Evolutionary conservation across 345 rosid genomes (phyloP).

Genomic region (Syzygium aqueum): DNA sequence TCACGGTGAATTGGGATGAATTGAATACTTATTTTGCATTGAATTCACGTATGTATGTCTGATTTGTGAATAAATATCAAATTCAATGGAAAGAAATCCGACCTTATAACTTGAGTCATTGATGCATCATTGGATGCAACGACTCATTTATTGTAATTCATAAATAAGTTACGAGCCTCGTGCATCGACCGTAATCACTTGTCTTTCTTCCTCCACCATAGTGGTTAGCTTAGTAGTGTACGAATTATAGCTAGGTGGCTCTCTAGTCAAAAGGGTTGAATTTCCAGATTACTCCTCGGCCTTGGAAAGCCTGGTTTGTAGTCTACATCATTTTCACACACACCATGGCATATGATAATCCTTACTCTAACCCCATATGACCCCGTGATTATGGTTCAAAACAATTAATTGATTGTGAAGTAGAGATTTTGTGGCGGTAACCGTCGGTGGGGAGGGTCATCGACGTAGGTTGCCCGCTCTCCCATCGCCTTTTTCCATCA

Average conservation of each 20-base stretch:
- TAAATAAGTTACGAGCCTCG: fast-evolving
- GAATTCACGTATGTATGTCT: neutral
- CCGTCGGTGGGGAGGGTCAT: neutral
- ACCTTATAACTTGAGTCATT: fast-evolving
- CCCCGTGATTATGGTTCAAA: neutral
- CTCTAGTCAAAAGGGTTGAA: neutral
- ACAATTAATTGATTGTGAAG: neutral
- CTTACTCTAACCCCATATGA: neutral
- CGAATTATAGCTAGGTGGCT: neutral
- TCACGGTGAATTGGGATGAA: neutral
- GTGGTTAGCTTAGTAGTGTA: neutral
- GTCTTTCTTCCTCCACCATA: neutral
- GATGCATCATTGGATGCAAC: too few relatives aligned
- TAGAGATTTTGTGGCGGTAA: neutral
- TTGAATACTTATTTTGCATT: neutral
- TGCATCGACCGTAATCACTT: fast-evolving
- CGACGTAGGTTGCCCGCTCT: neutral
- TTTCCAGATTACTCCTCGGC: fast-evolving
- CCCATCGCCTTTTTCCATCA: neutral
- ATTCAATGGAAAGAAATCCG: neutral
- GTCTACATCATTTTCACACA: fast-evolving
- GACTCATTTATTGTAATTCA: fast-evolving
- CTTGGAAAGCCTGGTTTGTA: neutral
- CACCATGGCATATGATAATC: neutral
- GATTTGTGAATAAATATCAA: too few relatives aligned